Evolutionary conservation across 495 filamentous ascomycete genomes (phyloP), one percentile per base, ranked within the genome.

Genomic region (Geoglossum glabrum): DNA sequence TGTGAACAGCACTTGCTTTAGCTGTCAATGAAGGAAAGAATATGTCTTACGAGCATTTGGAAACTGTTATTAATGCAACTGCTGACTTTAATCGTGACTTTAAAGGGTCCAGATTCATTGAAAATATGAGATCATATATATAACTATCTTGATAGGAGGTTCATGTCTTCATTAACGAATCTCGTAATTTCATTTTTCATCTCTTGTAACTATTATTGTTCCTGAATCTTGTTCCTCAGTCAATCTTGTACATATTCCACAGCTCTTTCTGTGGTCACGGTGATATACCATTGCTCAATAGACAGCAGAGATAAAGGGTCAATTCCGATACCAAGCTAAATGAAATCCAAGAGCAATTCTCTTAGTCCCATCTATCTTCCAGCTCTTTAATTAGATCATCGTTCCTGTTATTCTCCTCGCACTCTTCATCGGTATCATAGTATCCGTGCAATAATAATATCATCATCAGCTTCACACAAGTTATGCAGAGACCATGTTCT

Each of bases 61-160:
- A 56, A 56, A 38, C 28, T 26, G 54, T 56, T 56, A 25, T 56
- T 33, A 11, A 56, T 31, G 31, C 38, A 31, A 23, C 17, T 21
- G 54, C 27, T 23, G 54, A 56, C 21, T 56, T 56, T 57, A 21
- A 57, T 21, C 19, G 17, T 25, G 33, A 57, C 55, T 47, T 57
- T 27, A 57, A 57, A 30, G 33, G 33, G 17, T 36, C 13, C 4
- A 34, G 55, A 8, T 34, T 46, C 31, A 26, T 57, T 47, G 33
- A 45, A 38, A 57, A 45, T 57, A 46, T 47, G 34, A 38, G 34
- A 5, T 57, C 55, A 43, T 57, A 57, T 23, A 17, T 13, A 38
- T 57, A 57, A 47, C 46, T 25, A 28, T 50, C n/a, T 50, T 28
- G 21, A 50, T 50, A 15, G 26, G 13, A 8, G 21, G 19, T 50